These are phyloP conservation scores for Anisodus acutangulus DNA, from an alignment of 257 asterid genomes.

Conservation along the genomic window DNA sequence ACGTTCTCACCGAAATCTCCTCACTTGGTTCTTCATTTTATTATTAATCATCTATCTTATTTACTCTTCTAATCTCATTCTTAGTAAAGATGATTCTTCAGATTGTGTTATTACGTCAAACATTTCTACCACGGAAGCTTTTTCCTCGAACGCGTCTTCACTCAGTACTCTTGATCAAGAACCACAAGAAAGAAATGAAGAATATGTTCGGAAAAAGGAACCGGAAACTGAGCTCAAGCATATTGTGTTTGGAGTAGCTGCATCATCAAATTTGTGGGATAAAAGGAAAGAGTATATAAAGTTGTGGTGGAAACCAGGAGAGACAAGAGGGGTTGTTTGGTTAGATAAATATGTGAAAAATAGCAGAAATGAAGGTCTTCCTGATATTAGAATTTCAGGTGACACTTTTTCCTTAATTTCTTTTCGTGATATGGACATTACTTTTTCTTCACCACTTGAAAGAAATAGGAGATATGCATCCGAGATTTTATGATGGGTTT, in stretches of 20 bases:
- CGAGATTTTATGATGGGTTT: not conserved
- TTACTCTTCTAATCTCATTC: constrained; percentile 28
- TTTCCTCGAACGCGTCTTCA: not conserved
- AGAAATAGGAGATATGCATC: not conserved
- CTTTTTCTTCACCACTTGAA: not conserved
- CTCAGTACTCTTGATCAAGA: not conserved
- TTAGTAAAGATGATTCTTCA: constrained; percentile 24
- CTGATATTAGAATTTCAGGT: constrained; percentile 47
- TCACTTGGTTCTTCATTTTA: constrained; percentile 13
- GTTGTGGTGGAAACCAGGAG: constrained; percentile 63
- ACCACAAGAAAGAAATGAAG: not conserved
- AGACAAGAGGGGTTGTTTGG: constrained; percentile 69
- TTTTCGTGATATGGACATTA: not conserved
- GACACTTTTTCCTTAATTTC: constrained; percentile 35
- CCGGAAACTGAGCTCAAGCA: constrained; percentile 46
- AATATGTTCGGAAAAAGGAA: not conserved
- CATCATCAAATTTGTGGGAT: constrained; percentile 63
- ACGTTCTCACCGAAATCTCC: constrained; percentile 18
- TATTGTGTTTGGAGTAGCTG: constrained; percentile 66
- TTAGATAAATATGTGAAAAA: constrained; percentile 48
- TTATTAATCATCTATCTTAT: constrained; percentile 26
- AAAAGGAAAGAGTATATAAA: constrained; percentile 65
- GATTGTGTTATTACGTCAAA: not conserved
- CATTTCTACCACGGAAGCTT: not conserved
- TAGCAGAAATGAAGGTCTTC: constrained; percentile 43